These are phyloP conservation scores for Simmondsia chinensis DNA, from an alignment of 148 eudicot species.

Conservation along the genomic window DNA sequence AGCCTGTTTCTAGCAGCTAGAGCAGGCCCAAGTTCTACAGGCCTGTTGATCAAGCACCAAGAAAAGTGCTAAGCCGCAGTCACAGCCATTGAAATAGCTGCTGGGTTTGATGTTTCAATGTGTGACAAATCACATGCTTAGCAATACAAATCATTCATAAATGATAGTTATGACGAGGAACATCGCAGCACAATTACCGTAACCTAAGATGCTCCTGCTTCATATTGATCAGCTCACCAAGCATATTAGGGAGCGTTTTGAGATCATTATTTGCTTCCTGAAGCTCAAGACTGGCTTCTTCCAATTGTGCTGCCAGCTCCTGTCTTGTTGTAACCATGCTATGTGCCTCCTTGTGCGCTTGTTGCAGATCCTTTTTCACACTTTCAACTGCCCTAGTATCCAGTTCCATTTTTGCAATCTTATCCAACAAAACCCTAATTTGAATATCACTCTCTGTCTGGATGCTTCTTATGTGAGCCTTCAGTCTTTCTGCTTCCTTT, in stretches of 20 bases:
- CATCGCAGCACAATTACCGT: conserved; percentile 46
- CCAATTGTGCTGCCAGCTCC: conserved; percentile 48
- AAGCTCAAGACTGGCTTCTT: conserved; percentile 51
- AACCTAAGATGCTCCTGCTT: conserved; percentile 66
- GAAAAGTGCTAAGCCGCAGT: no score
- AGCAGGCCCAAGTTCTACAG: no score
- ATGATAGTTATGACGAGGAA: neutral
- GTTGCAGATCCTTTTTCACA: conserved; percentile 54
- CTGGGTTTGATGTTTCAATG: no score
- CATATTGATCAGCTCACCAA: conserved; percentile 51
- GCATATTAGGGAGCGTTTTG: conserved; percentile 61
- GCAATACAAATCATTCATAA: neutral
- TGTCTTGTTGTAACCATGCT: conserved; percentile 41
- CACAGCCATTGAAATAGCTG: no score
- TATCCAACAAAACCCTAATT: conserved; percentile 60
- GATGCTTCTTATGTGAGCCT: conserved; percentile 63
- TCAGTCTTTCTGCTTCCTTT: conserved; percentile 47
- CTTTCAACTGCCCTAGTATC: conserved; percentile 50
- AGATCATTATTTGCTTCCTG: conserved; percentile 44
- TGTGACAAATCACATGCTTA: no score
- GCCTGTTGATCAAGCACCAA: no score
- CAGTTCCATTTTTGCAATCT: conserved; percentile 71
- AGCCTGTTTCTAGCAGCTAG: no score
- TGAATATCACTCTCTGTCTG: conserved; percentile 78
- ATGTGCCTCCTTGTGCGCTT: conserved; percentile 64